phyloP scores from a whole-genome alignment of 768 basidiomycete species.

The Rubroboletus pulcherrimus region DNA sequence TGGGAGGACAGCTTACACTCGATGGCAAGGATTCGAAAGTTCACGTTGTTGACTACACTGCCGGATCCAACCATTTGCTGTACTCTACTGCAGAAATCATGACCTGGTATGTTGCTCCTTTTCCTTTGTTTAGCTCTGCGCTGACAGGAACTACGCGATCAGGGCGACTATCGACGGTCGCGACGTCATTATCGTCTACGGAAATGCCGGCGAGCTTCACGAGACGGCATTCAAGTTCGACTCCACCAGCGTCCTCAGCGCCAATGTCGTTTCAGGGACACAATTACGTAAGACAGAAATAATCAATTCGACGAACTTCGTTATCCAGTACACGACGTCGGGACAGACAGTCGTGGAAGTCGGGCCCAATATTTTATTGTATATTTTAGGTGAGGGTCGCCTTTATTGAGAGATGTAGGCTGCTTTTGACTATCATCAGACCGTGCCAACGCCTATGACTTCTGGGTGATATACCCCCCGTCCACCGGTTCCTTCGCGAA shows the following conservation, averaged over 20 bases:
- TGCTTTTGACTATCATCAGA: conserved; percentile 30
- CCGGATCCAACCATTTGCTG: conserved; percentile 40
- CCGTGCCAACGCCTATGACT: conserved; percentile 46
- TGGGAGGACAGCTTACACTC: conserved; percentile 42
- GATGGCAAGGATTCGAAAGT: conserved; percentile 53
- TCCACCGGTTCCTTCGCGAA: conserved; percentile 33
- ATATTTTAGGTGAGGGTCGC: conserved; percentile 39
- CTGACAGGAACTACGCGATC: neutral
- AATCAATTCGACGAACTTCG: conserved; percentile 35
- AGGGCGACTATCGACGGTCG: conserved; percentile 50
- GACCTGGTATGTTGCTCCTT: conserved; percentile 36
- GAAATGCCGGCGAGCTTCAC: conserved; percentile 44
- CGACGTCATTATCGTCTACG: conserved; percentile 46
- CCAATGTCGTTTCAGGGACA: conserved; percentile 18
- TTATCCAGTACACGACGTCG: conserved; percentile 43
- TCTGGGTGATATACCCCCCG: conserved; percentile 46
- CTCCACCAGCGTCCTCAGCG: conserved; percentile 21
- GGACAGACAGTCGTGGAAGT: conserved; percentile 47
- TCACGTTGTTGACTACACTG: conserved; percentile 46
- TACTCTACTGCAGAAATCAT: conserved; percentile 50
- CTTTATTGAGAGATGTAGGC: neutral
- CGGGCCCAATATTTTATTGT: conserved; percentile 37
- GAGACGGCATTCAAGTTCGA: conserved; percentile 46
- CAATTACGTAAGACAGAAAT: conserved; percentile 35
- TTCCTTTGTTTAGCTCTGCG: neutral